Conservation (phyloP, 352 stramenopile genomes). For the Nothophytophthora sp. region DNA sequence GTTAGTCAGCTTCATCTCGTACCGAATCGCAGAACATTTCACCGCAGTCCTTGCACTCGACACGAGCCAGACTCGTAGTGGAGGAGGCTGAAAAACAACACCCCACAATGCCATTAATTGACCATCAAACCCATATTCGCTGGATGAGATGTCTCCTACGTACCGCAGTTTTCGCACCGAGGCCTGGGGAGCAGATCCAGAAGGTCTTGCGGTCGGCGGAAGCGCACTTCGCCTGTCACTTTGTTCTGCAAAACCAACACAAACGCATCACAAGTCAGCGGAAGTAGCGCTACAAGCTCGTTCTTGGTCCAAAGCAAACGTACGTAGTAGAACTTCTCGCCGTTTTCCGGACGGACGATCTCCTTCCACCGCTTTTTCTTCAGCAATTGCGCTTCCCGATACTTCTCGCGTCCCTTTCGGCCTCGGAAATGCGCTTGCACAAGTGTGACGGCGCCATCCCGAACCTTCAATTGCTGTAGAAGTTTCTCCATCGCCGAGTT, state of each 20-base stretch:
- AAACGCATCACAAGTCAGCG: slow-evolving; percentile 2
- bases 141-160: neutral
- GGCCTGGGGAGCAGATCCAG: slow-evolving; percentile 90
- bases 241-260: slow-evolving; percentile 68
- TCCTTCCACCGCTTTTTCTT: slow-evolving; percentile 92
- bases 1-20: slow-evolving; percentile 1
- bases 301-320: slow-evolving; percentile 7
- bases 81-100: slow-evolving; percentile 6
- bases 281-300: neutral
- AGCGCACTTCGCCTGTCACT: slow-evolving; percentile 91
- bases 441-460: slow-evolving; percentile 64
- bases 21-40: slow-evolving; percentile 90
- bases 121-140: neutral
- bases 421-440: slow-evolving; percentile 83
- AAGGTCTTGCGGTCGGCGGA: slow-evolving; percentile 89
- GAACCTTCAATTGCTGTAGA: slow-evolving; percentile 49
- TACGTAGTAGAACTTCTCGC: slow-evolving; percentile 91
- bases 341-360: slow-evolving; percentile 78
- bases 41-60: slow-evolving; percentile 90
- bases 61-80: slow-evolving; percentile 39
- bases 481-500: slow-evolving; percentile 43
- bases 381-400: slow-evolving; percentile 45
- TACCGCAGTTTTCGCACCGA: slow-evolving; percentile 90
- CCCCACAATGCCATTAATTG: neutral
- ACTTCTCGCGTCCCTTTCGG: slow-evolving; percentile 60